Base-by-base conservation (phyloP, 768 basidiomycete genomes). In the Termitomyces sp. region DNA sequence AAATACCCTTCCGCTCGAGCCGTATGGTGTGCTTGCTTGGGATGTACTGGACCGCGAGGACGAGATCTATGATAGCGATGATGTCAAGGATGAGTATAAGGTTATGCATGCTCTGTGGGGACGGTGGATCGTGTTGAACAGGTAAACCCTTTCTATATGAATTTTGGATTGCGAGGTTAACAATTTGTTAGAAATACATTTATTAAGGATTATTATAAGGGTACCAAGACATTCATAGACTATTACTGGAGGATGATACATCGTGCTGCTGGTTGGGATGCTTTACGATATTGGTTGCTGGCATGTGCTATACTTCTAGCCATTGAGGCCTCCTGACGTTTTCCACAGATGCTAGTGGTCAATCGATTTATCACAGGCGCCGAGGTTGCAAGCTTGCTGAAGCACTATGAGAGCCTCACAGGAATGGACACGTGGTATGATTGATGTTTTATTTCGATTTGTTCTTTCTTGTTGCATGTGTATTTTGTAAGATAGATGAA, bases 101-200 rank as follows among this genome's bases (percentile, higher is more conserved):
- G 84, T 91, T 7, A 87, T 93, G 76, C 82, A 84, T 55, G 88
- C 89, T 5, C 71, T 92, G 13, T 92, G 90, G 90, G 82, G 75
- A 13, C 68, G 91, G 52, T 92, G 89, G 89, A 88, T 91, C 3
- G 69, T 85, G 51, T 67, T 85, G 33, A 79, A 88, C 64, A 72
- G 82, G 87, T 86, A 49, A 50, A 74, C 44, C 27, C 2, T 14
- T 22, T 36, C 49, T 40, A 16, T 57, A 6, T 52, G 40, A 36
- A 9, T 36, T 20, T 45, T 30, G 34, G 12, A 52, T 42, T 43
- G 14, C 26, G 36, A 47, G 18, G 27, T 49, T 48, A 36, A 33
- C 42, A 9, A 53, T 50, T 16, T 13, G 46, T 37, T 53, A 89
- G 88, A 37, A 75, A 76, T 37, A 65, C 57, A 14, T 90, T 91